These are phyloP conservation scores for Pilaira anomala DNA, from an alignment of 192 early-diverging fungal genomes.

Conservation along the genomic window DNA sequence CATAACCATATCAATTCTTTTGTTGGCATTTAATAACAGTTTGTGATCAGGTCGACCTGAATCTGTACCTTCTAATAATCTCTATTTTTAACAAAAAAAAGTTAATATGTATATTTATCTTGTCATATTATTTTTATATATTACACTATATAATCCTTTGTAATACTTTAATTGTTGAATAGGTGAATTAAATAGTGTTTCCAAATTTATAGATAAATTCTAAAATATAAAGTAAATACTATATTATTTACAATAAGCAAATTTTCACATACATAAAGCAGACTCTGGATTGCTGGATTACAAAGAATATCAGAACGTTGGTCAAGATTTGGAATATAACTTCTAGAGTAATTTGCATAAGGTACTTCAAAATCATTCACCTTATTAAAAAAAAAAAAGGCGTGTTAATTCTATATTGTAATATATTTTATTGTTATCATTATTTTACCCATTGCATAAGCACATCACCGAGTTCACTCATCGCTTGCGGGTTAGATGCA, in stretches of 20 bases:
- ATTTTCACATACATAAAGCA: constrained; percentile 40
- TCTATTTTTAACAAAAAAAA: constrained; percentile 23
- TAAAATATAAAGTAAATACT: constrained; percentile 24
- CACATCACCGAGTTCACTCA: constrained; percentile 34
- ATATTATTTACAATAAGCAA: neutral
- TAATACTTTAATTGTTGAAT: constrained; percentile 55
- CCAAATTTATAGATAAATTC: constrained; percentile 48
- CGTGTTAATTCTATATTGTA: neutral
- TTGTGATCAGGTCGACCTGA: constrained; percentile 48
- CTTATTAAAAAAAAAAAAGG: constrained; percentile 14
- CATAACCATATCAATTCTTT: constrained; percentile 51
- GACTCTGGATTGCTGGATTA: constrained; percentile 40
- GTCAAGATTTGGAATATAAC: constrained; percentile 48
- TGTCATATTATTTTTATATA: neutral
- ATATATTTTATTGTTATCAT: neutral
- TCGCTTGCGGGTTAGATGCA: constrained; percentile 30
- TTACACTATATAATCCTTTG: constrained; percentile 52
- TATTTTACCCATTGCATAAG: constrained; percentile 42
- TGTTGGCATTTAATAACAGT: constrained; percentile 41
- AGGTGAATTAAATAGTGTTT: constrained; percentile 50
- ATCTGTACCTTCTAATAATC: constrained; percentile 51
- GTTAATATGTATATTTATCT: constrained; percentile 1
- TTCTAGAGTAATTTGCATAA: constrained; percentile 53
- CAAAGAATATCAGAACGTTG: constrained; percentile 46
- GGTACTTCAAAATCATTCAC: constrained; percentile 54